phyloP scores from a whole-genome alignment of 345 rosid species.

The Gossypium anomalum region DNA sequence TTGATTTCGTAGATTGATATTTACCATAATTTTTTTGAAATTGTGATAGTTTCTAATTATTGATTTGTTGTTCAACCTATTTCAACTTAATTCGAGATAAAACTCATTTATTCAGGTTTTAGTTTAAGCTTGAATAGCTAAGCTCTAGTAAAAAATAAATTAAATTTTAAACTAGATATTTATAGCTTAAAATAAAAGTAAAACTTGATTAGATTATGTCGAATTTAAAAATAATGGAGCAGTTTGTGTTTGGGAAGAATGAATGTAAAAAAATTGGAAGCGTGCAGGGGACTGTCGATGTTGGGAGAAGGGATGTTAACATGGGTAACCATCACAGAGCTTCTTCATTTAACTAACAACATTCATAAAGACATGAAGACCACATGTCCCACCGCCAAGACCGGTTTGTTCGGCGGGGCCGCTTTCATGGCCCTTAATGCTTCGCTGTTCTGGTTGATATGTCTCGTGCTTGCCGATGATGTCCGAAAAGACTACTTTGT shows the following conservation, averaged over 20 bases:
- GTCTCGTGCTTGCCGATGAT: constrained; percentile 27
- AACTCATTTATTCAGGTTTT: too few relatives aligned
- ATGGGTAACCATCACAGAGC: constrained; percentile 27
- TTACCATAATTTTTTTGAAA: background rate
- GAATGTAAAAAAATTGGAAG: background rate
- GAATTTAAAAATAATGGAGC: background rate
- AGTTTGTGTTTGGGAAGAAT: too few relatives aligned
- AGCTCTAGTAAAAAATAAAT: too few relatives aligned
- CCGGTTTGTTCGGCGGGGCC: constrained; percentile 29
- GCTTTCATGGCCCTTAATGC: constrained; percentile 31
- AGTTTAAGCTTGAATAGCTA: too few relatives aligned
- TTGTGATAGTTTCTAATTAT: too few relatives aligned
- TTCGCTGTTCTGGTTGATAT: constrained; percentile 33
- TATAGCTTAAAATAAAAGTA: too few relatives aligned
- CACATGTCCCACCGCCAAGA: constrained; percentile 27
- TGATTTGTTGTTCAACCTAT: too few relatives aligned
- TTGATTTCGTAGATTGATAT: too few relatives aligned
- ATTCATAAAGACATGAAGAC: constrained; percentile 17
- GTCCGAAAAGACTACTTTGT: constrained; percentile 10
- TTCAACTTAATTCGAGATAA: too few relatives aligned
- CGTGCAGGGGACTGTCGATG: constrained; percentile 15
- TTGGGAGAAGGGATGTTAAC: constrained; percentile 21
- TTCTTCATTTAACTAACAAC: constrained; percentile 20
- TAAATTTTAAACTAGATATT: too few relatives aligned
- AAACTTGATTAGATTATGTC: too few relatives aligned